Evolutionary conservation across 2,329 filamentous ascomycete genomes (phyloP), one percentile per base, ranked within the genome.

Genomic region (Neofusicoccum cordaticola): DNA sequence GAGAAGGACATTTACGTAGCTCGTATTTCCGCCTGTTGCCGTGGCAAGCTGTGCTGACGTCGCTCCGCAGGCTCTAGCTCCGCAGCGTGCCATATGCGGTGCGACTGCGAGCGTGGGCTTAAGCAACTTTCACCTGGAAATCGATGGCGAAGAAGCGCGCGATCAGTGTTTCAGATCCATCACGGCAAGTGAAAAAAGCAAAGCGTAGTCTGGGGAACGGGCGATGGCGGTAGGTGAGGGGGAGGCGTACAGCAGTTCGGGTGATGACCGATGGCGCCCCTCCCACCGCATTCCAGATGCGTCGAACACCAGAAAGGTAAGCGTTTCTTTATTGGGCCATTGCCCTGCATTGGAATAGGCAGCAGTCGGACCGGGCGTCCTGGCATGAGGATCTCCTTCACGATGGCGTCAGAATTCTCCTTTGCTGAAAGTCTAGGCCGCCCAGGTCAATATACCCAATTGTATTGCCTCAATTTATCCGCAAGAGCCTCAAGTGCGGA

Each of bases 11-110:
- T 22, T 7, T 45, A 17, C 27, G 41, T 41, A 45, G 56, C 56
- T 58, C 41, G 56, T 58, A 47, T 58, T 58, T 58, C 56, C 15
- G 56, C 42, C 41, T 58, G 56, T 58, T 58, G 56, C 56, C 42
- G 56, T 58, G 22, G 56, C 56, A 58, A 58, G 56, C 56, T 58
- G 56, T 35, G 56, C 56, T 58, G 56, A 58, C 56, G 56, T 58
- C 56, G 56, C 56, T 58, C 56, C 41, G 56, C 56, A 58, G 53
- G 11, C 27, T 47, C 27, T 58, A 58, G 56, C 56, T 58, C 53
- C 56, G 56, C 41, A 45, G n/a, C 31, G 56, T 47, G 41, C 56
- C 41, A 27, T 58, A 47, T 58, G 56, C 41, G 11, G 56, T 58
- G 56, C 41, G 13, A 58, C 56, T 45, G 56, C n/a, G n/a, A 27